Evolutionary conservation across 116 monocot genomes (phyloP).

Genomic region (Cymodocea nodosa): DNA sequence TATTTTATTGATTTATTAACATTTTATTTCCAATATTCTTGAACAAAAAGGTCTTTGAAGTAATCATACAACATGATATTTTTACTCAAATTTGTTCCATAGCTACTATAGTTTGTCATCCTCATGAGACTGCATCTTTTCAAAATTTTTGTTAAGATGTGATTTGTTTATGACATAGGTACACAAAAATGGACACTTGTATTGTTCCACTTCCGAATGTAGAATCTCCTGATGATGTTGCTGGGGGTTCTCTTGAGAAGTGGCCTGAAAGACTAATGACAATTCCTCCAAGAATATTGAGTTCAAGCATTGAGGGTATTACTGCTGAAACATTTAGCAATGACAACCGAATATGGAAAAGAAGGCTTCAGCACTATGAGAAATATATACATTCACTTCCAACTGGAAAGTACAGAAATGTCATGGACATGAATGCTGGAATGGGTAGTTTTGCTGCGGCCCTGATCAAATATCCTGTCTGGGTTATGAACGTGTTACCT

Average conservation of each 20-base stretch:
- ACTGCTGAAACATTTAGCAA: constrained; percentile 29
- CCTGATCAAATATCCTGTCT: constrained; percentile 63
- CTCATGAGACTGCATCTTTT: too few species aligned
- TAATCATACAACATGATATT: too few species aligned
- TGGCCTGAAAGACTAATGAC: constrained; percentile 60
- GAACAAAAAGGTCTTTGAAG: too few species aligned
- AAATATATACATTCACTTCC: constrained; percentile 20
- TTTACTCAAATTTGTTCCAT: too few species aligned
- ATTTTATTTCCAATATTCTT: too few species aligned
- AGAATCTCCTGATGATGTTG: constrained; percentile 21
- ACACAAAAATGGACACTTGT: constrained; percentile 44
- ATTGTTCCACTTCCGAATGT: constrained; percentile 55
- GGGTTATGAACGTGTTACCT: constrained; percentile 98
- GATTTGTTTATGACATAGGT: constrained; percentile 16
- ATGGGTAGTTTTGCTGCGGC: constrained; percentile 83
- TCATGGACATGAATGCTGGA: constrained; percentile 97
- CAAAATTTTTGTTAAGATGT: neutral
- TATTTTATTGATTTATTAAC: too few species aligned
- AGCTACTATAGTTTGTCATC: too few species aligned
- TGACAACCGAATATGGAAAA: constrained; percentile 39
- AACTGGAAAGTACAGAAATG: constrained; percentile 56
- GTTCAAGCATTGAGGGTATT: constrained; percentile 34
- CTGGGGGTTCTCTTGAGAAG: constrained; percentile 45
- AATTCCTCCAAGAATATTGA: constrained; percentile 54
- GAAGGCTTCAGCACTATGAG: constrained; percentile 43